Base-by-base conservation (phyloP, 371 early-diverging fungal species). In the Actinomortierella wolfii region DNA sequence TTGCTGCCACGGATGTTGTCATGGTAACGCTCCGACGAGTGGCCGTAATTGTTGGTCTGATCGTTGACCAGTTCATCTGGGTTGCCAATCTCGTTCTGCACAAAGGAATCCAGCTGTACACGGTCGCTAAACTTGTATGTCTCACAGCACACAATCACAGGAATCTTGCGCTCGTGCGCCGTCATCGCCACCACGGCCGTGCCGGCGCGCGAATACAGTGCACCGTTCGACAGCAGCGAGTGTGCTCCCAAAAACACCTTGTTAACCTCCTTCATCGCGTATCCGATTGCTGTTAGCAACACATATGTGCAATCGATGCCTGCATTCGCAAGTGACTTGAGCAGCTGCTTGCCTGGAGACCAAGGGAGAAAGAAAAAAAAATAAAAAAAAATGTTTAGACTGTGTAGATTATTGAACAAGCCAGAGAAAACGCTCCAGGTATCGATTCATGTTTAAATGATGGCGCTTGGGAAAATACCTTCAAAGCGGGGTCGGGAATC, bases 221-320 rank as follows among this genome's bases (percentile, higher is more conserved):
- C 91, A 18, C 99, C 99, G 68, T 98, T 98, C 55, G 94, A 89
- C 48, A 96, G 82, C 48, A 98, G 71, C 0, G 94, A 91, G 59
- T 94, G 92, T 9, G 97, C 96, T 18, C 98, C 98, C 78, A 98
- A 78, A 50, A 98, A 85, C 3, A 96, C 93, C 79, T 97, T 97
- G 56, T 95, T 90, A 8, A 89, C 96, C 57, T 94, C 89, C 20
- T 87, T 84, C 79, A 97, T 87, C 13, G 90, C 88, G 63, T 86
- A 91, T 66, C 90, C 82, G 54, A 83, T 68, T 7, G 85, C 80
- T 4, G 77, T 86, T 52, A 89, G 74, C 18, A 91, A 76, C 25
- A 87, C 81, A 65, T 94, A 94, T 0, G 92, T 89, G 70, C 94
- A 94, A 4, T 84, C 79, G 34, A 94, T 89, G 23, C 91, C 92